phyloP scores from a whole-genome alignment of 768 basidiomycete genomes.

The Suillus ampliporus region DNA sequence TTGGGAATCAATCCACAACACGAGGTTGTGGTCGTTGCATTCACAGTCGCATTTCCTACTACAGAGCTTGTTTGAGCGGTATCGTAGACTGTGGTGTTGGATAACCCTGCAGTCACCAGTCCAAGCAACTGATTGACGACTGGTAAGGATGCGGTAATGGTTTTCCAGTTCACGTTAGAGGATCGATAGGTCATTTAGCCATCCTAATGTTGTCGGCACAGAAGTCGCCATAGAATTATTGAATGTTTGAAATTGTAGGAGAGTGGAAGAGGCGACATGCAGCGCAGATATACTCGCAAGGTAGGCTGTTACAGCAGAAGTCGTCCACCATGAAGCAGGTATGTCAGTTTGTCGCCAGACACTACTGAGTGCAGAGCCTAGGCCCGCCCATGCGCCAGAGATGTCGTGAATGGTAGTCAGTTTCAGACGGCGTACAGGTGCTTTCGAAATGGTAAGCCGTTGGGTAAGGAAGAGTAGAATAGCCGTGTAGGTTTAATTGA shows the following conservation, averaged over 20 bases:
- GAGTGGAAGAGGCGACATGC: conserved; percentile 23
- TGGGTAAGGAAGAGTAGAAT: conserved; percentile 19
- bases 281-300: conserved; percentile 21
- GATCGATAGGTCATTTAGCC: not conserved
- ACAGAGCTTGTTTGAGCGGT: no score
- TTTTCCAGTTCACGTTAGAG: no score
- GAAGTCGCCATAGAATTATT: not conserved
- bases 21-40: no score
- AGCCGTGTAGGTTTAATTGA: conserved; percentile 8
- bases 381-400: conserved; percentile 20
- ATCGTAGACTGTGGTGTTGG: no score
- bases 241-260: conserved; percentile 19
- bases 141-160: no score
- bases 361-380: conserved; percentile 18
- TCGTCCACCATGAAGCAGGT: conserved; percentile 15
- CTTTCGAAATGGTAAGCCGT: conserved; percentile 12
- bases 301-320: conserved; percentile 13
- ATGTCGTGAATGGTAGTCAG: conserved; percentile 21
- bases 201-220: conserved; percentile 5
- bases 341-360: conserved; percentile 21
- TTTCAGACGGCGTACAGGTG: conserved; percentile 12
- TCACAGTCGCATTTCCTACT: no score
- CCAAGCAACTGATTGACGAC: no score
- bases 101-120: no score
- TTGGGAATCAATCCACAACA: no score